Evolutionary conservation across 116 monocot species (phyloP).

Genomic region (Trichopus zeylanicus): DNA sequence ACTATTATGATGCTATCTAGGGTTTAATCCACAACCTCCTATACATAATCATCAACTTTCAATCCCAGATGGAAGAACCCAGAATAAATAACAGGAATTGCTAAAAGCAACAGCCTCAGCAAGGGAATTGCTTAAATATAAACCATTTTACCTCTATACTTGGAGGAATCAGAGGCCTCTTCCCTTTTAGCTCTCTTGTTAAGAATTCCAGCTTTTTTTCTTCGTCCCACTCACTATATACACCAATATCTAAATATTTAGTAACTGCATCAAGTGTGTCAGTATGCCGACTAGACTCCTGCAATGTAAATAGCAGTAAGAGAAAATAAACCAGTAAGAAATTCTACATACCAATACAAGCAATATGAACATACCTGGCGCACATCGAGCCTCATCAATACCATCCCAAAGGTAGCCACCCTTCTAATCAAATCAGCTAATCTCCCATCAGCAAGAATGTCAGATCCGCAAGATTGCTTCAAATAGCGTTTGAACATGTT

Average conservation of each 20-base stretch:
- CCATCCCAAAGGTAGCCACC: slow-evolving; percentile 82
- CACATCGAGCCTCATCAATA: slow-evolving; percentile 82
- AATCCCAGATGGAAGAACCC: too few species aligned
- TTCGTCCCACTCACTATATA: slow-evolving; percentile 91
- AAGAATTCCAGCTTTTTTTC: slow-evolving; percentile 75
- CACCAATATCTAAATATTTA: slow-evolving; percentile 67
- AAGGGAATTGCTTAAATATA: background rate
- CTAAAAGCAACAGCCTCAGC: background rate
- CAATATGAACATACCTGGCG: slow-evolving; percentile 51
- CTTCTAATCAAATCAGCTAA: slow-evolving; percentile 83
- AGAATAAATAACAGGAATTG: background rate
- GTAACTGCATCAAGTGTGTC: slow-evolving; percentile 81
- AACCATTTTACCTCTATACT: slow-evolving; percentile 45
- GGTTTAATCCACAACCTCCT: too few species aligned
- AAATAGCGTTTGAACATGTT: slow-evolving; percentile 1
- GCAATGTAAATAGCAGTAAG: background rate
- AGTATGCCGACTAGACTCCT: slow-evolving; percentile 77
- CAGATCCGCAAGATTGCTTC: slow-evolving; percentile 90
- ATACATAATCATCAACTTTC: too few species aligned
- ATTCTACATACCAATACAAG: background rate
- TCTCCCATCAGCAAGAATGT: slow-evolving; percentile 80
- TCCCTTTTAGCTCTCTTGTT: slow-evolving; percentile 75
- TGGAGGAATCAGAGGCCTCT: slow-evolving; percentile 85
- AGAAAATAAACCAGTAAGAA: background rate
- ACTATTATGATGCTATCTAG: too few species aligned